These are phyloP conservation scores for Bathelium albidoporum DNA, from an alignment of 495 filamentous ascomycete genomes.

Conservation along the genomic window DNA sequence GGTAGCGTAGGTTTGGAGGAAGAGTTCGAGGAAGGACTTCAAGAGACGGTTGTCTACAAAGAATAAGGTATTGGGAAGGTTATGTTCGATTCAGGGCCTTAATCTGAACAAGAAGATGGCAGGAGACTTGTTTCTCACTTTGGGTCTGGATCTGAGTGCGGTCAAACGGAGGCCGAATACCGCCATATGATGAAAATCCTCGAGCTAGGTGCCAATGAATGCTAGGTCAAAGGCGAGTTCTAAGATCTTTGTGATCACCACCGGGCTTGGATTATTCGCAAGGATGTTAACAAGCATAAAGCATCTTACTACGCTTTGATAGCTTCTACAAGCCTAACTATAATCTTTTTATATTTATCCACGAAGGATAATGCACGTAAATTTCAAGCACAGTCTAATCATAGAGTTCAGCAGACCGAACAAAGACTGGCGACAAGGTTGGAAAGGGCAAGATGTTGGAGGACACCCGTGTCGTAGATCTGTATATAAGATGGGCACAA, in stretches of 20 bases:
- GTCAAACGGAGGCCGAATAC: background rate
- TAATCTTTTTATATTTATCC: background rate
- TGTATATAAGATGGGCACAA: background rate
- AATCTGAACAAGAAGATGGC: conserved; percentile 1
- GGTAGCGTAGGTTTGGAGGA: background rate
- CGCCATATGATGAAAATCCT: background rate
- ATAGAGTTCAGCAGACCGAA: conserved; percentile 1
- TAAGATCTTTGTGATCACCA: background rate
- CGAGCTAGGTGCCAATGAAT: background rate
- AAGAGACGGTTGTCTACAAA: conserved; percentile 1
- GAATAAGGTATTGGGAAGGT: conserved; percentile 1
- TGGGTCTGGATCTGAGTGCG: background rate
- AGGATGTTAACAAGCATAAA: background rate
- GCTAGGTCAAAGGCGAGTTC: conserved; percentile 1
- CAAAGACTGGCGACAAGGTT: background rate
- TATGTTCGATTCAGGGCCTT: background rate
- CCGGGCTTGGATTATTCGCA: background rate
- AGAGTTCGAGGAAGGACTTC: background rate
- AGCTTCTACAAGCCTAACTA: background rate
- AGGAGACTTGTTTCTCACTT: background rate
- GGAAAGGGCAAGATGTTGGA: background rate
- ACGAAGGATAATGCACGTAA: background rate
- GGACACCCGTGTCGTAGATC: background rate
- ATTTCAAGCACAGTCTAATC: background rate
- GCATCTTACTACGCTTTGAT: background rate